Percentiles rank a stretch among this genome's conserved stretches.
Evolutionary conservation across 2,329 filamentous ascomycete species (phyloP).

Genomic region (Didymella segeticola): DNA sequence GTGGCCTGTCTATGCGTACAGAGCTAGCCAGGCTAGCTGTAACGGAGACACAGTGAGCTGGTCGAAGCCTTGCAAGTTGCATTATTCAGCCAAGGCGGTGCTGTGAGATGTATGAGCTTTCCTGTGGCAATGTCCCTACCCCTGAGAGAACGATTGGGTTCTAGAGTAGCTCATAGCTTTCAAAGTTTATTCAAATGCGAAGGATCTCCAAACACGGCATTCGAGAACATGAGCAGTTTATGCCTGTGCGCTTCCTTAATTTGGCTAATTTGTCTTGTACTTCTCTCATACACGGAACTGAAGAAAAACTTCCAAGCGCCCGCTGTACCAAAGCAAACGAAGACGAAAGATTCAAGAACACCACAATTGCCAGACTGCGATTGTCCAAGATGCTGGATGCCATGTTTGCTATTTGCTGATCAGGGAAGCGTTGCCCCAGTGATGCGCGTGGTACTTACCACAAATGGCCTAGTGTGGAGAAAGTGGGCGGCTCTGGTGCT

Average conservation of each 20-base stretch:
- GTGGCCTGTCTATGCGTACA: not conserved
- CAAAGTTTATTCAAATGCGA: not conserved
- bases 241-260: no score
- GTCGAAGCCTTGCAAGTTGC: not conserved
- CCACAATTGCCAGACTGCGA: not conserved
- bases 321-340: no score
- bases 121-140: not conserved
- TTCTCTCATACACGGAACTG: not conserved
- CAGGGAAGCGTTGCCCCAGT: slow-evolving; percentile 24
- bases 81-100: not conserved
- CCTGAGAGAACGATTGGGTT: not conserved
- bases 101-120: not conserved
- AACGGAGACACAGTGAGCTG: not conserved
- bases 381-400: not conserved
- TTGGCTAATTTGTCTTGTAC: not conserved
- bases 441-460: slow-evolving; percentile 8
- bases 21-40: not conserved
- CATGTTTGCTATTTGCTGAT: slow-evolving; percentile 25
- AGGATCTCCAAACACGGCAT: not conserved
- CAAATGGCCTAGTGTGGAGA: slow-evolving; percentile 16
- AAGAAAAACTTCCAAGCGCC: no score
- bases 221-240: not conserved
- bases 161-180: not conserved
- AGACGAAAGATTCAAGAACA: no score
- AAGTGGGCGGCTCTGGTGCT: slow-evolving; percentile 21